phyloP scores from a whole-genome alignment of 2,329 filamentous ascomycete species.

The Graphiopsis chlorocephala region DNA sequence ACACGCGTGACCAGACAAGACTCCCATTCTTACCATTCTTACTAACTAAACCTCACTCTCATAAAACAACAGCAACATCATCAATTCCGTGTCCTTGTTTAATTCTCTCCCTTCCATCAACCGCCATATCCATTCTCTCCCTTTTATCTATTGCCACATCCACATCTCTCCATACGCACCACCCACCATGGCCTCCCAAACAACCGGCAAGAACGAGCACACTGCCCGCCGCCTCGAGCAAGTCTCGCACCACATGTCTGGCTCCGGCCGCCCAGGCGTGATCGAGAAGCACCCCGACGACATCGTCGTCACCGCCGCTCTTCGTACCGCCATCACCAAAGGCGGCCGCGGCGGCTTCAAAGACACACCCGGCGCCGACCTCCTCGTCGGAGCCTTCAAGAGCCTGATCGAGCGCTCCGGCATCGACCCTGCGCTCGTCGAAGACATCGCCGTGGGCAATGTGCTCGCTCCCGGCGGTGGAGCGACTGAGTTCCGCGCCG shows the following conservation, averaged over 20 bases:
- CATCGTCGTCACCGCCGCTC: constrained; percentile 86
- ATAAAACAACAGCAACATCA: neutral
- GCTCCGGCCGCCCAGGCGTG: constrained; percentile 44
- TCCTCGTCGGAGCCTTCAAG: constrained; percentile 80
- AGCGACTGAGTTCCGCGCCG: constrained; percentile 94
- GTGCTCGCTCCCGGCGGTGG: constrained; percentile 91
- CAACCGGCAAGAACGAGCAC: constrained; percentile 16
- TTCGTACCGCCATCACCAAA: constrained; percentile 88
- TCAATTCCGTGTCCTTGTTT: neutral
- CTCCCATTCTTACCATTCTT: neutral
- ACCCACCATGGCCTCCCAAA: constrained; percentile 16
- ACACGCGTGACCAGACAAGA: neutral
- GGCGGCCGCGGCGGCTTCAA: constrained; percentile 94
- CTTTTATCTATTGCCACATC: neutral
- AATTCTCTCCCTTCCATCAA: neutral
- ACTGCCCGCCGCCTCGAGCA: constrained; percentile 51
- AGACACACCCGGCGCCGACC: constrained; percentile 84
- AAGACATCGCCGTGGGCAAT: constrained; percentile 88
- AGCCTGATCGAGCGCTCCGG: constrained; percentile 78
- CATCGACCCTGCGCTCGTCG: constrained; percentile 82
- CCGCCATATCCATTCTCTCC: neutral
- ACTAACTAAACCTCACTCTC: neutral
- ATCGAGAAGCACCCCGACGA: constrained; percentile 59
- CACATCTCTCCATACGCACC: neutral
- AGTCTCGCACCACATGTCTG: constrained; percentile 55